Base-by-base conservation (phyloP, 78 protist genomes). In the Speleostelium caveatum region DNA sequence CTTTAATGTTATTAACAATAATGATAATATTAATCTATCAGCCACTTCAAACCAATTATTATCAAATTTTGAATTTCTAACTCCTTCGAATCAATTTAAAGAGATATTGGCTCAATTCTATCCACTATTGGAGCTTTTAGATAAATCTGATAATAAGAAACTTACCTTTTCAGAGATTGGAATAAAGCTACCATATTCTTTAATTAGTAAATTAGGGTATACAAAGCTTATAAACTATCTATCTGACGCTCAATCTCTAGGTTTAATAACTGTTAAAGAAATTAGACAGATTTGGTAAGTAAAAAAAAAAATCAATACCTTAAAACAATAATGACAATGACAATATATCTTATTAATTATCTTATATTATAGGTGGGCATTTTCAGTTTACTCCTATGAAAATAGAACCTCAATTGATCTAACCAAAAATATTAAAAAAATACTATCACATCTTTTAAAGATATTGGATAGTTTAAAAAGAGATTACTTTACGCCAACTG, bases 401-500 rank as follows among this genome's bases (percentile, higher is more conserved):
- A 59, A 59, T 10, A 56, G 72, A 56, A 19, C 2, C 0, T 58
- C 26, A 4, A 41, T 69, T 12, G 91, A 83, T 60, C 10, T 83
- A 2, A 14, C 77, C 0, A 63, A 60, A 33, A 45, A 63, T 60
- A 38, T 63, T 32, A 73, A 83, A 83, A 83, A 83, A 53, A 69
- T 83, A n/a, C 38, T 55, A 24, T 69, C 38, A 30, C 91, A 83
- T 83, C 49, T 83, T 0, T 60, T 83, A 12, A 73, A 71, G 39
- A 69, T 75, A 8, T 59, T 83, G 55, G 91, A 83, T 4, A 69
- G 91, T 60, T 71, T 83, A 32, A 83, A 59, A 59, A 83, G 45
- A 35, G 91, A 83, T 58, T 83, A 83, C 33, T 83, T 83, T 45
- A 67, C 61, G 33, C 91, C 91, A 36, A 83, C 91, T 24, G 91